Percentiles rank a stretch among this genome's conserved stretches.
Evolutionary conservation across 768 basidiomycete genomes (phyloP).

Genomic region (Serendipita vermifera): DNA sequence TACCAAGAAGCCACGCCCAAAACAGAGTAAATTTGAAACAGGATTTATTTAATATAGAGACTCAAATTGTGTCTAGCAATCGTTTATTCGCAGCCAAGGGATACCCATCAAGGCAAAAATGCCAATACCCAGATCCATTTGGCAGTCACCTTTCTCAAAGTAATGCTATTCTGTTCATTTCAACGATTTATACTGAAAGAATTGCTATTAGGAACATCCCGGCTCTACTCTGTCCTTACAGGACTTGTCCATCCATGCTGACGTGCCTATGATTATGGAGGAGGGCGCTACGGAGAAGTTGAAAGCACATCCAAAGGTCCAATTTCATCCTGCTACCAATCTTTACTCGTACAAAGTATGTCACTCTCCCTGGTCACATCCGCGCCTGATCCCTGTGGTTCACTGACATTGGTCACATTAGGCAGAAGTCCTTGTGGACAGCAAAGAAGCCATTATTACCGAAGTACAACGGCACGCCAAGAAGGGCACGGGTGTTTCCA

Average conservation of each 20-base stretch:
- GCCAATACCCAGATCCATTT: slow-evolving; percentile 80
- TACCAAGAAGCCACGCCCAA: background rate
- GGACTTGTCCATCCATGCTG: slow-evolving; percentile 72
- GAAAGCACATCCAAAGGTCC: slow-evolving; percentile 63
- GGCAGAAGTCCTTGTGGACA: slow-evolving; percentile 51
- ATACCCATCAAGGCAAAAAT: slow-evolving; percentile 68
- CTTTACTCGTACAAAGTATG: slow-evolving; percentile 75
- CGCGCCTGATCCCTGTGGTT: background rate
- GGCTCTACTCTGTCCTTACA: slow-evolving; percentile 71
- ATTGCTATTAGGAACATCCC: slow-evolving; percentile 34
- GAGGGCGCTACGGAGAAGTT: slow-evolving; percentile 63
- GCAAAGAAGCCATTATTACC: slow-evolving; percentile 67
- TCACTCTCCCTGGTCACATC: slow-evolving; percentile 5
- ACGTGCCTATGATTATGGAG: slow-evolving; percentile 65
- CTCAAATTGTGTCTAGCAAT: slow-evolving; percentile 34
- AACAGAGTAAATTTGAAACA: background rate
- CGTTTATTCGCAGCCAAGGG: slow-evolving; percentile 79
- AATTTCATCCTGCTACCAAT: slow-evolving; percentile 70
- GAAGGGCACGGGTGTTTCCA: slow-evolving; percentile 72
- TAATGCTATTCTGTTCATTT: no score
- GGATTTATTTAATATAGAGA: background rate
- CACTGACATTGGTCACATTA: no score
- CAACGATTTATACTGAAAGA: background rate
- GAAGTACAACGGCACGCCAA: slow-evolving; percentile 79
- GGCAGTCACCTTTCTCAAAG: slow-evolving; percentile 71